Base-by-base conservation (phyloP, 192 early-diverging fungal species). In the Entomortierella lignicola region DNA sequence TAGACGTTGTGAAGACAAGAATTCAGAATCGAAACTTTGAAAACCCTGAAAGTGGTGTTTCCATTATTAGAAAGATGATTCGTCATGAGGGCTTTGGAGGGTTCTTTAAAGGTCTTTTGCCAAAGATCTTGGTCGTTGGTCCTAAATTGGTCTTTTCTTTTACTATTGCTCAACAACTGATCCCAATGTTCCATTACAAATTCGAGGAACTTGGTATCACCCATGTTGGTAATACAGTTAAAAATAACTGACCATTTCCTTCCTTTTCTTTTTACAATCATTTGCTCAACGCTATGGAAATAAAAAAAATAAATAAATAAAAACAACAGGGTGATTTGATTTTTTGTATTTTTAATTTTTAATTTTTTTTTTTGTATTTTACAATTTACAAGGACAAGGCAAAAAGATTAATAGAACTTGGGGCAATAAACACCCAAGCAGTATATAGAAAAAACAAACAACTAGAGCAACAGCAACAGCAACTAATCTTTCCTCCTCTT, bases 1-100 rank as follows among this genome's bases (percentile, higher is more conserved):
- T 99, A 65, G 97, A 99, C 81, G 96, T 99, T 12, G 94, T 99
- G 85, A 99, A 99, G 89, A 99, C 97, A 8, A 92, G 97, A 34
- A 99, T 99, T 80, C 97, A 99, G 81, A 92, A 94, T 53, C 87
- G 91, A 47, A 92, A 94, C 61, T 93, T 91, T 77, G 95, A 94
- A n/a, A 87, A 88, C 64, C 94, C 94, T 15, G 93, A 96, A 77
- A 89, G 91, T 52, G 97, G 97, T 58, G 86, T 90, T 75, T 87
- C 86, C 34, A 96, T 99, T 72, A 82, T 99, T 56, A 85, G 81
- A 74, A 89, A 92, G 60, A 94, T 99, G 94, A 82, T 96, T 48
- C 92, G 89, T 69, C 85, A 97, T 68, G 97, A 99, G 84, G 97
- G 97, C 34, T 80, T 96, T 26, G 80, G 86, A 1, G 86, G 95